Evolutionary conservation across 2,329 filamentous ascomycete species (phyloP), one percentile per base, ranked within the genome.

Genomic region (Colletotrichum euphorbiae): DNA sequence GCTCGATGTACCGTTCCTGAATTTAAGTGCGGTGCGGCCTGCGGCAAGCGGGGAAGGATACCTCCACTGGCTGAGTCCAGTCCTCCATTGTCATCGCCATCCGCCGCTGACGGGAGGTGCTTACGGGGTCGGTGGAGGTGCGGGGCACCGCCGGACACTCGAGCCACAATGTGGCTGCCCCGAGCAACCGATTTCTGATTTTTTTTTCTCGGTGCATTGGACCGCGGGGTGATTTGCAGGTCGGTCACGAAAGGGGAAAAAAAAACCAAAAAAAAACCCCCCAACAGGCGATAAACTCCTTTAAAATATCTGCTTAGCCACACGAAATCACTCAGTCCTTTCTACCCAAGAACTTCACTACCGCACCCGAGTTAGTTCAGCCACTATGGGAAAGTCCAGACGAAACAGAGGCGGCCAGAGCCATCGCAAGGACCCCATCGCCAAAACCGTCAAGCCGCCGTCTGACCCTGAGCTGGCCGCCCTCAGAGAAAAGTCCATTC

Each of bases 391-490:
- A 48, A 90, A 90, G 77, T 85, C 87, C 31, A 82, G 87, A 43
- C 82, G 85, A 67, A 86, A 83, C 74, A 81, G 85, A 70, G 82
- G 78, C 70, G 84, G 82, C 71, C 79, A 79, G 40, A 77, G 78
- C 54, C 80, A 82, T 69, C 84, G 87, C 60, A 78, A 83, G 62
- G 83, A 89, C 74, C 87, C 88, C 67, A 82, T 89, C 58, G 78
- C 82, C 64, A 90, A 89, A 75, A 76, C 83, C 19, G 79, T 87
- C 75, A 90, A 90, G 74, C 86, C 86, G 19, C 88, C 87, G 4
- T 80, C 87, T 2, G 89, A 91, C 73, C 88, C 89, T 6, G 87
- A 89, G 75, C 84, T 91, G 62, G 85, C 86, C 21, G 87, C 87
- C 12, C 83, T 92, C 48, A 83, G 89, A 38, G 88, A 90, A 69